Conservation (phyloP, 2,329 filamentous ascomycete species). For the Pyrenophora graminea region DNA sequence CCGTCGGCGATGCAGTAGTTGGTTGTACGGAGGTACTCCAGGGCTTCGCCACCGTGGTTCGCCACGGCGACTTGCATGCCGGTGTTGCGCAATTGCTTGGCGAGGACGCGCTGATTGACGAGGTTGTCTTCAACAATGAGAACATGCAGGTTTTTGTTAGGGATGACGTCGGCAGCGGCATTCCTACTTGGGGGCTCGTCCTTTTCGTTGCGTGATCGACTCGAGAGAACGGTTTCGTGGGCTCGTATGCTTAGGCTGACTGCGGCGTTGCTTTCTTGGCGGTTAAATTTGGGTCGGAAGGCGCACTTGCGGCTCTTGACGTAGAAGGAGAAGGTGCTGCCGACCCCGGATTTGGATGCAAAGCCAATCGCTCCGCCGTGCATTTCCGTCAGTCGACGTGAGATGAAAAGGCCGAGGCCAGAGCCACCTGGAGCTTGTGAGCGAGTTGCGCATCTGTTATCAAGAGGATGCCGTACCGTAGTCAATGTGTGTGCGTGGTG, state of each 20-base stretch:
- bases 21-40: conserved; percentile 41
- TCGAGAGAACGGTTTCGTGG: conserved; percentile 12
- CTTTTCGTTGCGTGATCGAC: conserved; percentile 10
- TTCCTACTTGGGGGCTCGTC: background rate
- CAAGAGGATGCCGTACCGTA: conserved; percentile 26
- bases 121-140: conserved; percentile 48
- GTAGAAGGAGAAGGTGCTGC: conserved; percentile 43
- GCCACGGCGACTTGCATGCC: conserved; percentile 46
- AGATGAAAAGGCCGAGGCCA: conserved; percentile 42
- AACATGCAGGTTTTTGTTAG: conserved; percentile 23
- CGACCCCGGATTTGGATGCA: conserved; percentile 23
- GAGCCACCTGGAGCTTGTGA: conserved; percentile 22
- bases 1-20: conserved; percentile 21
- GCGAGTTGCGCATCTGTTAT: background rate
- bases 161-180: background rate
- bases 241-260: conserved; percentile 16
- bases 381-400: conserved; percentile 34
- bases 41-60: conserved; percentile 46
- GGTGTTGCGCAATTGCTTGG: conserved; percentile 45
- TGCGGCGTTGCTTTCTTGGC: conserved; percentile 11
- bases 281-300: conserved; percentile 1
- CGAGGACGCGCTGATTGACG: conserved; percentile 48
- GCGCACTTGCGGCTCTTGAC: conserved; percentile 28
- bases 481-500: conserved; percentile 41
- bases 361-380: conserved; percentile 40